Evolutionary conservation across 768 basidiomycete species (phyloP), one percentile per base, ranked within the genome.

Genomic region (Hygrocybe coccinea): DNA sequence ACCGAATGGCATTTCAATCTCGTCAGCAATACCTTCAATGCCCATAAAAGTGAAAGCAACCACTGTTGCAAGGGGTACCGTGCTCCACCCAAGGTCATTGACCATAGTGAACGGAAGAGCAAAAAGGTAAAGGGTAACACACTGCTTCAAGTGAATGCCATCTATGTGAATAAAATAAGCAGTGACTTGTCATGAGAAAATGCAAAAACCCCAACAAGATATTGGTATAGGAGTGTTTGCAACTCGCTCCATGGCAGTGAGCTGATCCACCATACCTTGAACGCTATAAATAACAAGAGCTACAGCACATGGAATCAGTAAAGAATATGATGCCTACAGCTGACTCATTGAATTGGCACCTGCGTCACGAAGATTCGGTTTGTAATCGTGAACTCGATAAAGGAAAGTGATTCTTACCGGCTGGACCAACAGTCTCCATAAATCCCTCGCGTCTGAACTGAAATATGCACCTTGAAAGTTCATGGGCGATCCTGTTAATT

Each of bases 1-100:
- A 86, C 92, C 94, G 62, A 97, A 97, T 0, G 95, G 95, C 85
- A 89, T 89, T 69, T 97, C 94, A 61, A 95, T 92, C 69, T 92
- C 86, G 57, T 95, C 87, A 0, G 95, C 94, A 60, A 97, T 97
- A 4, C 92, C 93, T 75, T 97, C 94, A 50, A 97, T 90, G 15
- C 93, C 79, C 92, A 94, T 93, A 51, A 97, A 80, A 0, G 89
- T 94, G 74, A 95, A 93, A 7, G 91, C 85, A 25, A 94, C 86
- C 12, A 89, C 82, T 19, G 91, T 92, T 17, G 91, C 84, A 22
- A 94, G 77, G n/a, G 89, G 89, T 9, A 95, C 77, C 65, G 88
- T 89, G 46, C 77, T 80, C 88, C 90, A 93, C 34, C 86, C 86
- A 62, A 95, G 76, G 45, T 92, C 86, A 53, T 84, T 80, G 44